Percentiles rank a stretch among this genome's conserved stretches.
phyloP scores from a whole-genome alignment of 192 early-diverging fungal genomes.

The Backusella tuberculispora region DNA sequence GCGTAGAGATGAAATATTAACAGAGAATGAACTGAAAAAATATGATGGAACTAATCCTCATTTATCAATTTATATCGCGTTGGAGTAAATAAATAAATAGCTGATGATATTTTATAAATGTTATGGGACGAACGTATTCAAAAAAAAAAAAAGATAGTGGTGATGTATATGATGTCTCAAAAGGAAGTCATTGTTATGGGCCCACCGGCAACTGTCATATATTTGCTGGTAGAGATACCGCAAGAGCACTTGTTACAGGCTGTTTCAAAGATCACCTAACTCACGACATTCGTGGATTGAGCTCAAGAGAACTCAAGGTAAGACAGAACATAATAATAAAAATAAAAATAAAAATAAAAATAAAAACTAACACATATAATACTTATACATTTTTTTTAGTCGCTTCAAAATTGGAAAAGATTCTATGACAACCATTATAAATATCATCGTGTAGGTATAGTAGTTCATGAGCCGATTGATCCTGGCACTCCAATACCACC shows the following conservation, averaged over 20 bases:
- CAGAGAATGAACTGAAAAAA: too few species aligned
- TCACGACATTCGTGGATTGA: slow-evolving; percentile 87
- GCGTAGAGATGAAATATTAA: slow-evolving; percentile 46
- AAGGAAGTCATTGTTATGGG: slow-evolving; percentile 73
- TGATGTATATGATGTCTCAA: slow-evolving; percentile 91
- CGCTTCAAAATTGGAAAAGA: slow-evolving; percentile 85
- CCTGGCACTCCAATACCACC: slow-evolving; percentile 79
- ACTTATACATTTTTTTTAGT: too few species aligned
- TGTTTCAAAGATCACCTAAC: slow-evolving; percentile 92
- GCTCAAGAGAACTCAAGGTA: background rate
- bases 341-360: too few species aligned
- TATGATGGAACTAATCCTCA: too few species aligned
- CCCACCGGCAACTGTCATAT: slow-evolving; percentile 77
- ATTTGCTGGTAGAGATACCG: slow-evolving; percentile 89
- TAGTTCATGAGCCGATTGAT: slow-evolving; percentile 81
- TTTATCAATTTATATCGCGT: slow-evolving; percentile 86
- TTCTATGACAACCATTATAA: slow-evolving; percentile 87
- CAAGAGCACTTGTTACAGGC: slow-evolving; percentile 91
- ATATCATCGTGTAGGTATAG: slow-evolving; percentile 84
- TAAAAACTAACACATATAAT: too few species aligned
- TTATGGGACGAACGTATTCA: background rate
- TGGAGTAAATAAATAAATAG: slow-evolving; percentile 56
- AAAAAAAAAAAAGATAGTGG: slow-evolving; percentile 58
- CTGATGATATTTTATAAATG: background rate
- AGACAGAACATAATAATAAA: slow-evolving; percentile 27